Evolutionary conservation across 2,329 filamentous ascomycete genomes (phyloP).

Genomic region (Sphaerostilbella broomeana): DNA sequence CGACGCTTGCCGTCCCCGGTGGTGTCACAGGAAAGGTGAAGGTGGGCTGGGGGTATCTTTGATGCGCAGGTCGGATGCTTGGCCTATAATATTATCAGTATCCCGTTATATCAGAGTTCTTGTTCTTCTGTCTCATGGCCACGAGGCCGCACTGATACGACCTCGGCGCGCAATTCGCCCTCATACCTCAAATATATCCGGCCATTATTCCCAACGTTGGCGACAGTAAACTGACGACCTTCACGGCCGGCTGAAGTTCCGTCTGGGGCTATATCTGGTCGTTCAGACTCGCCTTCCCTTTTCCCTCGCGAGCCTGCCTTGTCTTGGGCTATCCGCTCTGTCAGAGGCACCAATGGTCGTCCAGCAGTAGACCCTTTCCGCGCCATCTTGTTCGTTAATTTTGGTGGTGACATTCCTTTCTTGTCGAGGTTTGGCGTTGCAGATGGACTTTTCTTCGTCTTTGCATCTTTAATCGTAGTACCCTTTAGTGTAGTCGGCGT

Average conservation of each 20-base stretch:
- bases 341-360: conserved; percentile 39
- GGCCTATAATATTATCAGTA: too few relatives aligned
- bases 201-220: conserved; percentile 77
- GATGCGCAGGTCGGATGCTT: conserved; percentile 53
- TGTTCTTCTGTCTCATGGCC: too few relatives aligned
- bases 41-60: conserved; percentile 54
- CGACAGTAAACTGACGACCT: conserved; percentile 69
- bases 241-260: conserved; percentile 55
- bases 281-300: conserved; percentile 49
- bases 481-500: background rate
- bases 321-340: conserved; percentile 40
- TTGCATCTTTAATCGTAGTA: conserved; percentile 8
- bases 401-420: conserved; percentile 13
- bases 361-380: conserved; percentile 17
- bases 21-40: conserved; percentile 57
- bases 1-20: conserved; percentile 51
- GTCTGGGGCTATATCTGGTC: conserved; percentile 53
- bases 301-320: conserved; percentile 34
- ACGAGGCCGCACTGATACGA: too few relatives aligned
- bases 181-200: conserved; percentile 74
- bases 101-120: too few relatives aligned
- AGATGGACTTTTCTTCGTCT: background rate
- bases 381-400: conserved; percentile 8
- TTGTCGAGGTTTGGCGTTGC: background rate
- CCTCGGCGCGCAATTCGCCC: background rate